A percentile compares a stretch with the other conserved stretches of the same genome.
phyloP scores from a whole-genome alignment of 495 filamentous ascomycete genomes.

The Cudoniella acicularis region DNA sequence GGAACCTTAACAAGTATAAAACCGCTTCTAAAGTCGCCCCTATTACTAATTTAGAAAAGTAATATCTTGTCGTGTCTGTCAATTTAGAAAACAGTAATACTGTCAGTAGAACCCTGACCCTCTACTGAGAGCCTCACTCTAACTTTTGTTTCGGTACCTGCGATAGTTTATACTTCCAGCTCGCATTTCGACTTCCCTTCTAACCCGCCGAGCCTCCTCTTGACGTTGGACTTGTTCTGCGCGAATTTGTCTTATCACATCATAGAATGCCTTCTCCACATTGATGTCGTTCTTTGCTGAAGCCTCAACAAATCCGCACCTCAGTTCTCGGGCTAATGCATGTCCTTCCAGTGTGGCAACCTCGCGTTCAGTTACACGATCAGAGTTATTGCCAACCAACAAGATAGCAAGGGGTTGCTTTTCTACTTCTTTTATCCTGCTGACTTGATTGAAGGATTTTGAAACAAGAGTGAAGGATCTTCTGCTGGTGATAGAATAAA shows the following conservation, averaged over 20 bases:
- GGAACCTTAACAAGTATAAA: too few species aligned
- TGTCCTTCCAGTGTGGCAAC: conserved; percentile 94
- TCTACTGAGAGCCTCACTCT: too few species aligned
- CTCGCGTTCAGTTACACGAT: conserved; percentile 86
- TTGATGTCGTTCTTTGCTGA: conserved; percentile 98
- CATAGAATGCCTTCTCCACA: conserved; percentile 83
- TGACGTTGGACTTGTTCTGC: too few species aligned
- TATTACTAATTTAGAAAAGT: too few species aligned
- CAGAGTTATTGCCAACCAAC: conserved; percentile 96
- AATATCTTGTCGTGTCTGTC: too few species aligned
- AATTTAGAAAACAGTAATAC: too few species aligned
- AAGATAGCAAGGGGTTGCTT: conserved; percentile 84
- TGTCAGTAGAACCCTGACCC: too few species aligned
- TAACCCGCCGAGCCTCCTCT: too few species aligned
- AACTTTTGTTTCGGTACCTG: too few species aligned
- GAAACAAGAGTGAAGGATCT: conserved; percentile 86
- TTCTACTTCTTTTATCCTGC: conserved; percentile 78
- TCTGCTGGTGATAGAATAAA: conserved; percentile 74
- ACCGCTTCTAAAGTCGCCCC: too few species aligned
- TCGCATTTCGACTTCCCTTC: too few species aligned
- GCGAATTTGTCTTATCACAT: background rate
- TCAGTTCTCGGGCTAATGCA: conserved; percentile 82
- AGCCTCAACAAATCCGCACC: conserved; percentile 93
- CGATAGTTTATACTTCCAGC: too few species aligned
- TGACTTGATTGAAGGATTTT: conserved; percentile 89